Evolutionary conservation across 495 filamentous ascomycete species (phyloP).

Genomic region (Paragyromitra xinjiangensis): DNA sequence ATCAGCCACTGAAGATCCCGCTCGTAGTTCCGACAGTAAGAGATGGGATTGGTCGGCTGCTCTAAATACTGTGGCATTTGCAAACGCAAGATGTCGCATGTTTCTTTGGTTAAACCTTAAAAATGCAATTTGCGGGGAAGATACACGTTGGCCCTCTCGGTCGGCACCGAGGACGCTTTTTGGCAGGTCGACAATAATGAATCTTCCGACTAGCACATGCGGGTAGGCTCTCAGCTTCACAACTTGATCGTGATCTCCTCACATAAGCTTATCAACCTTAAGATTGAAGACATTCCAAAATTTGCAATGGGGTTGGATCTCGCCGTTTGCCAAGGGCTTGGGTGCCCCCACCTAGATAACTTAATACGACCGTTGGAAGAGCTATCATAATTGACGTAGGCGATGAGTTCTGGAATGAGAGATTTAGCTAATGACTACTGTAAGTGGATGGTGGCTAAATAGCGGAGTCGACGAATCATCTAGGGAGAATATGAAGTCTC

Average conservation of each 20-base stretch:
- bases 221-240: conserved; percentile 1
- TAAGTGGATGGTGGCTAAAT: background rate
- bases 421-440: background rate
- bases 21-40: background rate
- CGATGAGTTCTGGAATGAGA: background rate
- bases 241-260: conserved; percentile 5
- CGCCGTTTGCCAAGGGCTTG: background rate
- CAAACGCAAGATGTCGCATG: conserved; percentile 10
- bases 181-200: conserved; percentile 31
- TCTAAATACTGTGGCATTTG: conserved; percentile 13
- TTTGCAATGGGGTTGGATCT: conserved; percentile 13
- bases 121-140: background rate
- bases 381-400: background rate
- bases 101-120: conserved; percentile 6
- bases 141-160: conserved; percentile 24
- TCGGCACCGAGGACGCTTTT: conserved; percentile 44
- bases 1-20: conserved; percentile 7
- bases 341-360: background rate
- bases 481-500: background rate
- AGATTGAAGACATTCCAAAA: background rate
- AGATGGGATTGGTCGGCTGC: conserved; percentile 5
- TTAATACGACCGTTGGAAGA: background rate
- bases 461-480: background rate
- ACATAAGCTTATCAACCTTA: conserved; percentile 6
- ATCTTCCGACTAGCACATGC: background rate